Evolutionary conservation across 2,329 filamentous ascomycete species (phyloP).

Genomic region (Macrophomina tecta): DNA sequence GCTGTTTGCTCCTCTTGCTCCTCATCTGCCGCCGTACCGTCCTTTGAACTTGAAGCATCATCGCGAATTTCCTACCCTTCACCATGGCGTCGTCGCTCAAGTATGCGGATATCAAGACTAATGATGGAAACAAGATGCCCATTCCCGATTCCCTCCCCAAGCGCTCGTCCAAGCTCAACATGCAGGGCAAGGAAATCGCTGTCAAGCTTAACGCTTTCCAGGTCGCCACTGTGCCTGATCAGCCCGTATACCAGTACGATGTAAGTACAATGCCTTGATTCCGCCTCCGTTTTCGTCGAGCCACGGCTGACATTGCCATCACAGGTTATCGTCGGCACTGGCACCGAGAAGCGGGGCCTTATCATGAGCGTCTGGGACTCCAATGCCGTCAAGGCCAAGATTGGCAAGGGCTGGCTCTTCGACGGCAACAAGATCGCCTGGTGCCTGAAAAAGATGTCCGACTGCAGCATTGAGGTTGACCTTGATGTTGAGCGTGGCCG

Average conservation of each 20-base stretch:
- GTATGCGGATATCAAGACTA: background rate
- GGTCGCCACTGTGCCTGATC: constrained; percentile 65
- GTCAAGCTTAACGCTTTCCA: constrained; percentile 75
- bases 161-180: constrained; percentile 47
- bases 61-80: background rate
- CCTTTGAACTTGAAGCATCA: background rate
- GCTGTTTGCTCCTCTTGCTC: background rate
- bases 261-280: constrained; percentile 58
- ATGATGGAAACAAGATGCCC: constrained; percentile 32
- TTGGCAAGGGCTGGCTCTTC: constrained; percentile 71
- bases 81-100: background rate
- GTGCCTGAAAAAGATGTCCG: constrained; percentile 46
- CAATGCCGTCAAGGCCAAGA: constrained; percentile 60
- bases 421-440: constrained; percentile 89
- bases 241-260: constrained; percentile 81
- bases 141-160: constrained; percentile 38
- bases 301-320: constrained; percentile 19
- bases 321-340: constrained; percentile 71
- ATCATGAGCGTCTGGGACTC: constrained; percentile 80
- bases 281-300: constrained; percentile 18
- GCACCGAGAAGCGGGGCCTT: constrained; percentile 67
- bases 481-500: constrained; percentile 70
- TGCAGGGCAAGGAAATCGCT: constrained; percentile 45
- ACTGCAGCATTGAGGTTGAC: constrained; percentile 64
- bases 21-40: background rate